A percentile compares a stretch with the other conserved stretches of the same genome.
Evolutionary conservation across 2,329 filamentous ascomycete genomes (phyloP).

Genomic region (Penicillium olsonii): DNA sequence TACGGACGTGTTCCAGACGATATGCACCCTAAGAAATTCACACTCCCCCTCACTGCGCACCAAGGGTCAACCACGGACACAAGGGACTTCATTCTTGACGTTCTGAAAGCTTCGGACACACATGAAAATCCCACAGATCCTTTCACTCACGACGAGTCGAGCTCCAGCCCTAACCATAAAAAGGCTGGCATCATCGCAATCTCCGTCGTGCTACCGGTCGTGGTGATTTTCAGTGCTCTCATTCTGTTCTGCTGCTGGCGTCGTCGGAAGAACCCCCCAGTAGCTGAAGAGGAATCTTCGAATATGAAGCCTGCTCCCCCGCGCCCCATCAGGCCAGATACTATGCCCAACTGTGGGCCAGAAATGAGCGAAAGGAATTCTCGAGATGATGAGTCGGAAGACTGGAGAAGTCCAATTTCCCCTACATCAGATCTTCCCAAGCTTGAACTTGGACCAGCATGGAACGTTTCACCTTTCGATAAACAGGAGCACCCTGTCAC

Average conservation of each 20-base stretch:
- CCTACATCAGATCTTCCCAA: conserved; percentile 32
- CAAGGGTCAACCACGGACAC: conserved; percentile 42
- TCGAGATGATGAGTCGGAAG: conserved; percentile 23
- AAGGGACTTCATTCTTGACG: conserved; percentile 47
- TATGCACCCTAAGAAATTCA: conserved; percentile 39
- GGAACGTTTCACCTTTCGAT: conserved; percentile 31
- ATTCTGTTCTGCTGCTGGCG: conserved; percentile 39
- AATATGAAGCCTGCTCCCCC: conserved; percentile 25
- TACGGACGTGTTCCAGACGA: conserved; percentile 52
- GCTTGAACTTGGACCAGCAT: conserved; percentile 37
- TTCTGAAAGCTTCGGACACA: conserved; percentile 25
- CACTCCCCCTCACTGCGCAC: conserved; percentile 47
- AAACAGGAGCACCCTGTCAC: conserved; percentile 19
- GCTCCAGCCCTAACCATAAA: conserved; percentile 22
- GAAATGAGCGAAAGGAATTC: conserved; percentile 19
- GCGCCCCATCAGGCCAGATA: conserved; percentile 22
- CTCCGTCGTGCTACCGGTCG: conserved; percentile 38
- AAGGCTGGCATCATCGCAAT: conserved; percentile 42
- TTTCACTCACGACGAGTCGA: conserved; percentile 17
- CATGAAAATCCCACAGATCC: conserved; percentile 20
- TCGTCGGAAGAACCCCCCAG: conserved; percentile 29
- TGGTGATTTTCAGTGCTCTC: conserved; percentile 28
- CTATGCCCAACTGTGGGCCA: conserved; percentile 29
- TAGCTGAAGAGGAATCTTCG: conserved; percentile 24
- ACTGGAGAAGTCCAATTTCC: conserved; percentile 23